Conservation (phyloP, 1,139 yeast genomes). For the Saccharomyces hybrid region DNA sequence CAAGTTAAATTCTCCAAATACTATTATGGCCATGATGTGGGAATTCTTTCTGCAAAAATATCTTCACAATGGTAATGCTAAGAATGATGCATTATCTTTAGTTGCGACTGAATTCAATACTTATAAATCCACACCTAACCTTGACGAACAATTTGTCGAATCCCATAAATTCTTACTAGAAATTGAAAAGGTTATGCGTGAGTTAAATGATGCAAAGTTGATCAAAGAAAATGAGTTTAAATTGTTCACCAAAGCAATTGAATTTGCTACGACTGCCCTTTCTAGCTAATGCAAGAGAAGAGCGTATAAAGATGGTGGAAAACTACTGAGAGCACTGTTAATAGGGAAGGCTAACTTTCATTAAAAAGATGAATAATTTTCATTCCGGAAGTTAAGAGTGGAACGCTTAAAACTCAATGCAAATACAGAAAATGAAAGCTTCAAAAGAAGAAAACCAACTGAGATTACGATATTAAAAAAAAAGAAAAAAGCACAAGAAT, state of each 20-base stretch:
- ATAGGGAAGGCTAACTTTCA: not conserved
- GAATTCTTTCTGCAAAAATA: constrained; percentile 29
- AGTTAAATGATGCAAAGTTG: constrained; percentile 15
- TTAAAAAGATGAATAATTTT: not conserved
- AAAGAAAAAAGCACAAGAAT: not conserved
- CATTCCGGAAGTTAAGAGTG: not conserved
- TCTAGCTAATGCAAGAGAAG: not conserved
- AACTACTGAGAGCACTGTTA: not conserved
- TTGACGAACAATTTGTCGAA: constrained; percentile 24
- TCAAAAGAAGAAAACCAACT: not conserved
- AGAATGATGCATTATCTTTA: constrained; percentile 25
- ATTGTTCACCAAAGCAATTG: constrained; percentile 18
- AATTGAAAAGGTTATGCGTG: constrained; percentile 12
- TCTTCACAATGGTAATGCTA: constrained; percentile 29
- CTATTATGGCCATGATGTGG: constrained; percentile 33
- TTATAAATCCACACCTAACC: constrained; percentile 23
- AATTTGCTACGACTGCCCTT: constrained; percentile 20
- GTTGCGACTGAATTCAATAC: constrained; percentile 27
- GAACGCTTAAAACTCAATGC: not conserved
- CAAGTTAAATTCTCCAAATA: constrained; percentile 27
- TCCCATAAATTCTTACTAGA: constrained; percentile 21
- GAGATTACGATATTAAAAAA: not conserved
- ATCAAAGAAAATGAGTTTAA: constrained; percentile 18
- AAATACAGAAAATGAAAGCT: not conserved
- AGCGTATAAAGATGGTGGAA: not conserved